Base-by-base conservation (phyloP, 768 basidiomycete species). In the Collybia sordida region DNA sequence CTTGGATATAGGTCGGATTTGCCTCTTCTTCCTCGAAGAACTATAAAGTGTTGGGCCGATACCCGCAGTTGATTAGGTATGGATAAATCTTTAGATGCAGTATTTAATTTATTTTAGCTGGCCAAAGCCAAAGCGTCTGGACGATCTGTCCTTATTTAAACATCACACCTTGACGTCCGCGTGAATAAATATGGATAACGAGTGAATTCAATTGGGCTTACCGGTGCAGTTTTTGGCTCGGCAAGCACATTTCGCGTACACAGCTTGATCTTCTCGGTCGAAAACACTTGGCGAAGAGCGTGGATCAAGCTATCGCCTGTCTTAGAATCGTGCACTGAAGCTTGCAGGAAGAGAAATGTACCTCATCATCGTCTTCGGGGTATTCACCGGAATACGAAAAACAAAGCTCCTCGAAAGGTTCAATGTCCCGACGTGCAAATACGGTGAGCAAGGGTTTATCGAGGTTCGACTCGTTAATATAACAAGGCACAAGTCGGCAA, bases 391-490 rank as follows among this genome's bases (percentile, higher is more conserved):
- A 68, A 63, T 93, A 93, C 11, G 81, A 85, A 62, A 93, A 93
- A 53, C 82, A 86, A 6, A 93, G 73, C 57, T 93, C 90, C 52
- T 91, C 83, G 40, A 73, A 72, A 0, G 78, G 71, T 34, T 78
- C 74, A 12, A 93, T 80, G 52, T 90, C 85, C 7, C 78, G 71
- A 35, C 53, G 66, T 2, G 90, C 81, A 64, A 90, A 93, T 9
- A 91, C 70, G 0, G 80, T 72, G 6, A 93, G 61, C 11, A 86
- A 63, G 0, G 90, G 89, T 60, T 88, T 90, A 9, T 82, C 71
- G 14, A 86, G 59, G 56, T 90, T 81, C 11, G 80, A 77, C 45
- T 93, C 91, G 56, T 92, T 86, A 65, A 90, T 84, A 57, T 93
- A 90, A 39, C 81, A 85, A 0, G 89, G 74, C n/a, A 77, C 75